Evolutionary conservation across 2,329 filamentous ascomycete genomes (phyloP).

Genomic region (Dothidotthia symphoricarpi): DNA sequence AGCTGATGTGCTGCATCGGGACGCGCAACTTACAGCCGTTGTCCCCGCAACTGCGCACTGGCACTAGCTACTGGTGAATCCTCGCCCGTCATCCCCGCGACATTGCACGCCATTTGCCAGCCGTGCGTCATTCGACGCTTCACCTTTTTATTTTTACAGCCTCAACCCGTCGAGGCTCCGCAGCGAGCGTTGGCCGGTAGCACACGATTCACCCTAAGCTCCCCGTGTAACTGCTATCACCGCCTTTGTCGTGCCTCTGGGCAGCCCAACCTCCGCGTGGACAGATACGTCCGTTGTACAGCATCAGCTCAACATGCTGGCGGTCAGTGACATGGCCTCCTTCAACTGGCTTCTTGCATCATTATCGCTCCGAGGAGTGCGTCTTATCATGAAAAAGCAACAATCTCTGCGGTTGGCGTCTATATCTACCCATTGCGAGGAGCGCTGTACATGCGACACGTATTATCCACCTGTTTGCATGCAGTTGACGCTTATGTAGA

Average conservation of each 20-base stretch:
- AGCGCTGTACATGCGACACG: too few relatives aligned
- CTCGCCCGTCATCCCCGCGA: slow-evolving; percentile 6
- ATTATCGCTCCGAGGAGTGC: slow-evolving; percentile 2
- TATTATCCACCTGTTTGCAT: too few relatives aligned
- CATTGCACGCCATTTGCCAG: slow-evolving; percentile 16
- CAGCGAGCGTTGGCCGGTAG: slow-evolving; percentile 25
- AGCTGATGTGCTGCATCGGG: too few relatives aligned
- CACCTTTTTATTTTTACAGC: slow-evolving; percentile 6
- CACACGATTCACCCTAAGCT: slow-evolving; percentile 18
- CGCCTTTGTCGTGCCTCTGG: slow-evolving; percentile 10
- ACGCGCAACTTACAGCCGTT: too few relatives aligned
- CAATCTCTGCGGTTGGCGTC: not conserved
- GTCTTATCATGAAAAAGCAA: slow-evolving; percentile 1
- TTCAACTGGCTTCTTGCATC: slow-evolving; percentile 11
- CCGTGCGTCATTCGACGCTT: slow-evolving; percentile 12
- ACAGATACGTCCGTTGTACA: slow-evolving; percentile 8
- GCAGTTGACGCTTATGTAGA: too few relatives aligned
- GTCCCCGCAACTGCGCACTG: too few relatives aligned
- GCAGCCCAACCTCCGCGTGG: slow-evolving; percentile 7
- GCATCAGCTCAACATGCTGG: slow-evolving; percentile 4
- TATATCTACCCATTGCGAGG: too few relatives aligned
- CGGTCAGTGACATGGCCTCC: slow-evolving; percentile 9
- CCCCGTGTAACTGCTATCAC: slow-evolving; percentile 18
- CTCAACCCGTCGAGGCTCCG: slow-evolving; percentile 4
- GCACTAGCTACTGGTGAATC: too few relatives aligned